Evolutionary conservation across 352 stramenopile species (phyloP), one percentile per base, ranked within the genome.

Genomic region (Peronospora farinosa): DNA sequence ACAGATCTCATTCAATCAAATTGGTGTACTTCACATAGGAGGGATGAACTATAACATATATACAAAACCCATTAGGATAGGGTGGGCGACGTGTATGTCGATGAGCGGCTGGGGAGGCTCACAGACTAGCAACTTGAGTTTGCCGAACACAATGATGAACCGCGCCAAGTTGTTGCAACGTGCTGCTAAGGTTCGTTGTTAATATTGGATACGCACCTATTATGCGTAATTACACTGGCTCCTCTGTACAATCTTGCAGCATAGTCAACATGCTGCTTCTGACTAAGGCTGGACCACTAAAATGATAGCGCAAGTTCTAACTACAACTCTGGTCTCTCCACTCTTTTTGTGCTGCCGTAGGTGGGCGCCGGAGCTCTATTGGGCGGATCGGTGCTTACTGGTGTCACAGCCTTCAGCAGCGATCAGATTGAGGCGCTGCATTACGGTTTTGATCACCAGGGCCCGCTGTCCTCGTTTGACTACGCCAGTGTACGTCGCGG

Each of bases 401-500:
- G 82, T 49, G 79, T 88, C 51, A 84, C 82, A n/a, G 67, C 74
- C 38, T 82, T 83, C 61, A 93, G 83, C 50, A 83, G 86, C 40
- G 82, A 95, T 60, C 72, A 90, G 69, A 92, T 97, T 57, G 65
- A 89, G 39, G 76, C 85, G 23, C 69, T 88, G 31, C 58, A 88
- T 57, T 96, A 96, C 57, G 87, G 87, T 23, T 97, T 95, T 49
- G 74, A 92, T 65, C 84, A 96, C 68, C 45, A 90, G 41, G 77
- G 83, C 16, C 76, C 82, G 41, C 59, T 96, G 31, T 81, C 79
- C 35, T 93, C 86, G 43, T 96, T 95, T 55, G 88, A 96, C 72
- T 88, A 95, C 60, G 84, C 85, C 33, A 93, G 78, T 28, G 92
- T 99, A 56, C 95, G 96, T 67, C 92, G 96, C 60, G 96, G 96